Base-by-base conservation (phyloP, 2,329 filamentous ascomycete genomes). In the Xylariaceae sp. region DNA sequence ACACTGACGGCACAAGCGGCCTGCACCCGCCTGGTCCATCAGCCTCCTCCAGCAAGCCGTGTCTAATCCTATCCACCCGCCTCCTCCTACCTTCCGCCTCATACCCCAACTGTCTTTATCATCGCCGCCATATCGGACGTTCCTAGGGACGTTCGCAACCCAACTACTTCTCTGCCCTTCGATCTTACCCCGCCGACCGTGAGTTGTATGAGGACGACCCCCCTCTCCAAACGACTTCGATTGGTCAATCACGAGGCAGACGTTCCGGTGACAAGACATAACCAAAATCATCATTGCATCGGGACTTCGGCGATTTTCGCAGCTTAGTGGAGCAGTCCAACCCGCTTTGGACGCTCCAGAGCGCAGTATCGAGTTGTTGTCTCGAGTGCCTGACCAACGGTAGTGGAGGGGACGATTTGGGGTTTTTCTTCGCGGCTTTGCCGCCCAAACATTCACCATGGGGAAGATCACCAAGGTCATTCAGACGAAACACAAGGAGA, bases 391-490 rank as follows among this genome's bases (percentile, higher is more conserved):
- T 68, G 65, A 71, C 66, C 69, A 68, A 73, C 71, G 69, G 78
- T 75, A 80, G 82, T 80, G 82, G 82, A 82, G 82, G 82, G 81
- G 82, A 53, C 51, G 80, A 78, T 76, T 71, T 75, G 75, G 67
- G 64, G 67, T 65, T 69, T 74, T 73, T 35, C 69, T 71, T 71
- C 70, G 83, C 82, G 82, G 83, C 82, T 75, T 74, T 76, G 82
- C 84, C 83, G 83, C 83, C 73, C 73, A 73, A 71, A 72, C 71
- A 72, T 74, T 78, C 79, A 85, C 67, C 69, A 88, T 88, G 86
- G 85, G 82, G 71, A 87, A 84, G 76, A 88, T 88, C 70, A 84
- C 80, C 60, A 88, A 88, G 77, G 76, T 79, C 66, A 84, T 87
- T 77, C 84, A 86, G 75, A 72, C 79, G 61, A 88, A 87, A 77